These are phyloP conservation scores for Entomortierella beljakovae DNA, from an alignment of 192 early-diverging fungal species.

Conservation along the genomic window DNA sequence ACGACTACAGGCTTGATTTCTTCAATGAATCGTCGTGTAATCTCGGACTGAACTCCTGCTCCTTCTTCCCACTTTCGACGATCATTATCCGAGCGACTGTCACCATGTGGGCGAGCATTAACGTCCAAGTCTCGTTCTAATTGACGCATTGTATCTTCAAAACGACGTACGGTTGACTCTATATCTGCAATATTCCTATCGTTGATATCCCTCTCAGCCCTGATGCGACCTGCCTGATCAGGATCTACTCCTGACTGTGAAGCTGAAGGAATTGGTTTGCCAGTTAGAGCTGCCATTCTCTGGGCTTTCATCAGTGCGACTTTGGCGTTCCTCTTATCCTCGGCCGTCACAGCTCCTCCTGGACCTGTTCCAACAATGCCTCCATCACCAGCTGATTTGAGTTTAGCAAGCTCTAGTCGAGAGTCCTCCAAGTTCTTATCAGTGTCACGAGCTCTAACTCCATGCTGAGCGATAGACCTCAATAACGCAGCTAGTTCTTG, in stretches of 20 bases:
- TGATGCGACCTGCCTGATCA: slow-evolving; percentile 54
- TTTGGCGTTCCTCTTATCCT: slow-evolving; percentile 64
- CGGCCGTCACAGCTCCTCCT: slow-evolving; percentile 61
- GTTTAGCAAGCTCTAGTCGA: slow-evolving; percentile 54
- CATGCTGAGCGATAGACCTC: slow-evolving; percentile 44
- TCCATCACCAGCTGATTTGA: slow-evolving; percentile 34
- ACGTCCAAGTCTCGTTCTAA: slow-evolving; percentile 52
- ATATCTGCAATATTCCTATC: slow-evolving; percentile 54
- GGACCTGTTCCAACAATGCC: slow-evolving; percentile 65
- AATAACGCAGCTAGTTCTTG: slow-evolving; percentile 55
- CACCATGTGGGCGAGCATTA: slow-evolving; percentile 13
- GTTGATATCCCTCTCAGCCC: slow-evolving; percentile 56
- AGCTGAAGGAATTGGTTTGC: slow-evolving; percentile 48
- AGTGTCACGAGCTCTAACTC: slow-evolving; percentile 57
- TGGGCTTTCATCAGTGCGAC: slow-evolving; percentile 64
- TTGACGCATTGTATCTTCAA: slow-evolving; percentile 55
- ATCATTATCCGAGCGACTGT: slow-evolving; percentile 48
- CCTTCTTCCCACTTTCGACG: slow-evolving; percentile 60
- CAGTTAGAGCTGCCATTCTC: slow-evolving; percentile 62
- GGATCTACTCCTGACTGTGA: slow-evolving; percentile 52
- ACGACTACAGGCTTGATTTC: slow-evolving; percentile 36
- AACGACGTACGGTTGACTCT: slow-evolving; percentile 57
- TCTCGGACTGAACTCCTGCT: slow-evolving; percentile 56
- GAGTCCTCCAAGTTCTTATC: slow-evolving; percentile 59
- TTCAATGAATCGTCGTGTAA: slow-evolving; percentile 58